These are phyloP conservation scores for Taxillus chinensis DNA, from an alignment of 164 flowering plant genomes.

Conservation along the genomic window DNA sequence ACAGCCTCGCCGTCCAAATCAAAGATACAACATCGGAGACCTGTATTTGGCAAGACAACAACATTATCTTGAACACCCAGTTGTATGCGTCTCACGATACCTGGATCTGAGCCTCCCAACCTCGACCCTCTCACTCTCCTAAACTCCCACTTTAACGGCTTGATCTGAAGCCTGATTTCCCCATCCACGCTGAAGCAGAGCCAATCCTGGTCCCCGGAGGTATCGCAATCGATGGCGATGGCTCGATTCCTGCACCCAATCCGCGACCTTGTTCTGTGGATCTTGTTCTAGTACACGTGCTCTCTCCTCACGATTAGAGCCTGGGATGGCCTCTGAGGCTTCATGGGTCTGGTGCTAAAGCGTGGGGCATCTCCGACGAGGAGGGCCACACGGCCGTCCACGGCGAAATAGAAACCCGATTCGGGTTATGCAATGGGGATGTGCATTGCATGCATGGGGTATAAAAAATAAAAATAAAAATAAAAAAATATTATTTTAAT, in stretches of 20 bases:
- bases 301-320: constrained; percentile 46
- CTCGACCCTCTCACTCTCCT: constrained; percentile 70
- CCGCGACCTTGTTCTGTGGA: constrained; percentile 41
- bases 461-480: too few species aligned
- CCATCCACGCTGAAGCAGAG: constrained; percentile 44
- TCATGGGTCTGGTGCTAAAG: neutral
- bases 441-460: too few species aligned
- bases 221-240: constrained; percentile 42
- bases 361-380: constrained; percentile 43
- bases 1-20: too few species aligned
- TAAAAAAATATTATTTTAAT: too few species aligned
- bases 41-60: too few species aligned
- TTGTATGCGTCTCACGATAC: constrained; percentile 81
- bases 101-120: constrained; percentile 48
- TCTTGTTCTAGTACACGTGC: constrained; percentile 45
- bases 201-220: constrained; percentile 27
- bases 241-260: constrained; percentile 47
- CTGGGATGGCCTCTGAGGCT: constrained; percentile 6
- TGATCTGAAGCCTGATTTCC: constrained; percentile 40
- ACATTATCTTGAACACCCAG: constrained; percentile 73
- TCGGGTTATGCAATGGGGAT: constrained; percentile 65
- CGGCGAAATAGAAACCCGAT: constrained; percentile 54
- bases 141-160: constrained; percentile 71
- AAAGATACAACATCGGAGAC: too few species aligned
- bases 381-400: constrained; percentile 40